These are phyloP conservation scores for Lactarius deliciosus DNA, from an alignment of 768 basidiomycete genomes.

Conservation along the genomic window DNA sequence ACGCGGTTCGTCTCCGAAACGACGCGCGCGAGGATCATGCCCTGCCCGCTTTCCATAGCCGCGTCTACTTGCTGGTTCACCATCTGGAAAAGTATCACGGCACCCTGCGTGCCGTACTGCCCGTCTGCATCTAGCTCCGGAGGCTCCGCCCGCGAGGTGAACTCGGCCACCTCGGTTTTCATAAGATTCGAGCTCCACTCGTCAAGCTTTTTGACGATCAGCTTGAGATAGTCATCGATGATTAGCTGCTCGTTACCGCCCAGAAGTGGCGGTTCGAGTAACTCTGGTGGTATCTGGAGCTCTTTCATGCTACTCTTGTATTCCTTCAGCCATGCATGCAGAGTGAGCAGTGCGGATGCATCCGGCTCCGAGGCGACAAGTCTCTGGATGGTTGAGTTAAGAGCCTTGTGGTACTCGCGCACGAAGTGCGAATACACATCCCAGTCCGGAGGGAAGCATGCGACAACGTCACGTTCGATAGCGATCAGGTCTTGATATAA, in stretches of 20 bases:
- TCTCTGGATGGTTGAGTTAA: conserved; percentile 70
- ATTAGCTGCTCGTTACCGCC: conserved; percentile 92
- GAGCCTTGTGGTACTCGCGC: conserved; percentile 85
- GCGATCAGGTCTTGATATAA: conserved; percentile 93
- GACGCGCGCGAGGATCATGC: conserved; percentile 87
- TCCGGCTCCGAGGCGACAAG: conserved; percentile 76
- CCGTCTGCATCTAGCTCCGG: conserved; percentile 90
- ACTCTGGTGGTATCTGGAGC: conserved; percentile 75
- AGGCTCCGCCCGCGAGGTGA: conserved; percentile 76
- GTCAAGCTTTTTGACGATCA: conserved; percentile 93
- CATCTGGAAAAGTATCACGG: conserved; percentile 97
- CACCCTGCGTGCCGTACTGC: conserved; percentile 83
- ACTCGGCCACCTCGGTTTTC: conserved; percentile 85
- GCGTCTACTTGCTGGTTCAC: conserved; percentile 95
- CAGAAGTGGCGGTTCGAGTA: conserved; percentile 85
- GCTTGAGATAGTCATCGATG: conserved; percentile 92
- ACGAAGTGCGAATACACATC: conserved; percentile 83
- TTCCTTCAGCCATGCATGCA: conserved; percentile 95
- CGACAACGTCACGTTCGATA: conserved; percentile 86
- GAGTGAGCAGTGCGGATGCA: conserved; percentile 79
- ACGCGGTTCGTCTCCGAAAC: conserved; percentile 85
- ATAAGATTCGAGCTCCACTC: conserved; percentile 96
- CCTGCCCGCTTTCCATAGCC: conserved; percentile 94
- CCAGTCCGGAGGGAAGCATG: conserved; percentile 90
- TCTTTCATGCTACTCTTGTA: conserved; percentile 96